phyloP scores from a whole-genome alignment of 2,329 filamentous ascomycete species.

The Raffaelea ambrosiae region DNA sequence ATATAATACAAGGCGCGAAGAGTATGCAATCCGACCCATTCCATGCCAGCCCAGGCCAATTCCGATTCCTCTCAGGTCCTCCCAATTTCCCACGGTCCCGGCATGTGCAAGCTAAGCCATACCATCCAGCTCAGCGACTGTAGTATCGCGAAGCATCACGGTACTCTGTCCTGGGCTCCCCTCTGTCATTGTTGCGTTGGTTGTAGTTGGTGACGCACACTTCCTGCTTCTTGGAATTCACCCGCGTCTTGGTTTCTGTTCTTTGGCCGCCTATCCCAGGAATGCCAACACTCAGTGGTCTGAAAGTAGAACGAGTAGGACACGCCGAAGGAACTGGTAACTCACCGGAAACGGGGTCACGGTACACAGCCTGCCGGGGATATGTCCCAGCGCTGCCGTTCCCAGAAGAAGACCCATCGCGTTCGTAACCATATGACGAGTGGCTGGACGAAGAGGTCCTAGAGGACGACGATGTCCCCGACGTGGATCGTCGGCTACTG shows the following conservation, averaged over 20 bases:
- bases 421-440: background rate
- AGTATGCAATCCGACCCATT: too few relatives aligned
- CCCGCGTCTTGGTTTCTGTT: background rate
- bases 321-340: background rate
- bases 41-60: too few relatives aligned
- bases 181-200: constrained; percentile 2
- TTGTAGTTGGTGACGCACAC: constrained; percentile 9
- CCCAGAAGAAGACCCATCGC: background rate
- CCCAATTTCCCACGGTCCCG: too few relatives aligned
- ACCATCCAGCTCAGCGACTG: background rate
- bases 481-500: background rate
- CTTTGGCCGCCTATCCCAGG: background rate
- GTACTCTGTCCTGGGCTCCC: constrained; percentile 7
- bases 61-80: too few relatives aligned
- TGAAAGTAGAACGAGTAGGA: background rate
- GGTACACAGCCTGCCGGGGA: background rate
- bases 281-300: background rate
- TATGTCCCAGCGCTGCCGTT: background rate
- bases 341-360: constrained; percentile 3
- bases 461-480: background rate
- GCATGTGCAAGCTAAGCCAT: too few relatives aligned
- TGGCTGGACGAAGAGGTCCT: background rate
- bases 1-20: too few relatives aligned
- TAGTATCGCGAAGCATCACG: constrained; percentile 10
- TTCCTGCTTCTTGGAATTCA: constrained; percentile 7